Evolutionary conservation across 2,329 filamentous ascomycete genomes (phyloP).

Genomic region (Pseudocercospora musae): DNA sequence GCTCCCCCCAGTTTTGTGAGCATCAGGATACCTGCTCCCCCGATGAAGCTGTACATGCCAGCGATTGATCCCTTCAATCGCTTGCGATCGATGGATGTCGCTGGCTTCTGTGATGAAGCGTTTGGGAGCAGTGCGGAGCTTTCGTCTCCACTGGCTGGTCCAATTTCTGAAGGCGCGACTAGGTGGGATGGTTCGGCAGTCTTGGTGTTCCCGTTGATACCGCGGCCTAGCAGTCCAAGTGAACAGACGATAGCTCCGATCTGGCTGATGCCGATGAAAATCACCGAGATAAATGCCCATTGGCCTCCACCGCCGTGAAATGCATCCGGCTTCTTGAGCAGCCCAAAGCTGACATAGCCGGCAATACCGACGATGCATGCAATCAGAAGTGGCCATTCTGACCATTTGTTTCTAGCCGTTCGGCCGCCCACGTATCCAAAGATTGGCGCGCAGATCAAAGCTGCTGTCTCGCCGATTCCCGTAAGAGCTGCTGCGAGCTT

Average conservation of each 20-base stretch:
- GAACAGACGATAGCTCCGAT: slow-evolving; percentile 96
- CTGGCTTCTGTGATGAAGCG: background rate
- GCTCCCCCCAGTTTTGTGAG: slow-evolving; percentile 88
- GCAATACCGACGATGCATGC: slow-evolving; percentile 70
- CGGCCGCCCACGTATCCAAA: slow-evolving; percentile 83
- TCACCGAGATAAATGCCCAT: slow-evolving; percentile 63
- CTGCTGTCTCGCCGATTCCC: slow-evolving; percentile 82
- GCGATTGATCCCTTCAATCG: slow-evolving; percentile 89
- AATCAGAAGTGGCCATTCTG: slow-evolving; percentile 69
- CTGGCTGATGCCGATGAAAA: slow-evolving; percentile 83
- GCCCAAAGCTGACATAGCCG: slow-evolving; percentile 74
- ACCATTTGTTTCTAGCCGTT: slow-evolving; percentile 44
- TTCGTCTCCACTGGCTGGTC: slow-evolving; percentile 21
- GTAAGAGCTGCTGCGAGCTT: slow-evolving; percentile 82
- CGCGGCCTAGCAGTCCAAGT: slow-evolving; percentile 79
- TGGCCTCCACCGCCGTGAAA: slow-evolving; percentile 58
- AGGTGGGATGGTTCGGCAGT: slow-evolving; percentile 16
- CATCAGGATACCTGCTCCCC: slow-evolving; percentile 83
- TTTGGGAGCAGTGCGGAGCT: slow-evolving; percentile 27
- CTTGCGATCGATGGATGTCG: slow-evolving; percentile 27
- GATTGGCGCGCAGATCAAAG: slow-evolving; percentile 76
- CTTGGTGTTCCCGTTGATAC: slow-evolving; percentile 56
- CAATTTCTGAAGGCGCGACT: slow-evolving; percentile 1
- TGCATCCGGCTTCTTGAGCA: slow-evolving; percentile 73
- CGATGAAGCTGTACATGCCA: slow-evolving; percentile 87